Conservation (phyloP, 2,329 filamentous ascomycete genomes). For the Talaromyces sp. region DNA sequence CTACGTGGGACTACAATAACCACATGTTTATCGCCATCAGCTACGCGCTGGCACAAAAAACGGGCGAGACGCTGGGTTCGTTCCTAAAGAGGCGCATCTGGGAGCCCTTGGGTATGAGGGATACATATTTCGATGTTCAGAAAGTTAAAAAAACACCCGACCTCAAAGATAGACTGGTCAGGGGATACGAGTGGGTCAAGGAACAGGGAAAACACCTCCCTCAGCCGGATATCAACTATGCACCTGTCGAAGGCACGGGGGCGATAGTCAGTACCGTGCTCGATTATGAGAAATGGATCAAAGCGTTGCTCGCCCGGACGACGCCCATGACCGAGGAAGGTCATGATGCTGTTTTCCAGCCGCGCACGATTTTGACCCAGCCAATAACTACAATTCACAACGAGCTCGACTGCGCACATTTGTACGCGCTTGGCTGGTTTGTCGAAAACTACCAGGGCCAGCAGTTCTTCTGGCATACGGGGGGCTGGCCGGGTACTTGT, state of each 20-base stretch:
- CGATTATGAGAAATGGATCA: slow-evolving; percentile 21
- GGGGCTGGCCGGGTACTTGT: slow-evolving; percentile 18
- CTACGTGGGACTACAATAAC: slow-evolving; percentile 18
- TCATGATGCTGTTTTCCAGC: slow-evolving; percentile 12
- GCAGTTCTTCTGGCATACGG: slow-evolving; percentile 17
- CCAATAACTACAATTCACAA: not conserved
- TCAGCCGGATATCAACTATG: slow-evolving; percentile 15
- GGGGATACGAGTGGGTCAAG: slow-evolving; percentile 17
- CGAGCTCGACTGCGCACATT: slow-evolving; percentile 12
- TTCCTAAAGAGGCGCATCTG: slow-evolving; percentile 18
- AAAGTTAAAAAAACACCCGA: slow-evolving; percentile 10
- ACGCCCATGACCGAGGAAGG: slow-evolving; percentile 14
- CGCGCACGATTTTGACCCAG: not conserved
- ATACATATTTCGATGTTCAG: slow-evolving; percentile 18
- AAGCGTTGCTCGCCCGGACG: slow-evolving; percentile 15
- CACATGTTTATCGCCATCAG: slow-evolving; percentile 20
- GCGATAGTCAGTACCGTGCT: slow-evolving; percentile 22
- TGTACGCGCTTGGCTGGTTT: slow-evolving; percentile 21
- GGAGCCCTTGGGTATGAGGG: slow-evolving; percentile 18
- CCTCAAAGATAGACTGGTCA: slow-evolving; percentile 8
- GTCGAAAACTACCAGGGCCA: slow-evolving; percentile 17
- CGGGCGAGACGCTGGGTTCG: slow-evolving; percentile 10
- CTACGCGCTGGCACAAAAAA: slow-evolving; percentile 14
- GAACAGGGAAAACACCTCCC: slow-evolving; percentile 11
- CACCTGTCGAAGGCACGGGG: slow-evolving; percentile 15